Evolutionary conservation across 306 rosid species (phyloP), one percentile per base, ranked within the genome.

Genomic region (Lupinus albus): DNA sequence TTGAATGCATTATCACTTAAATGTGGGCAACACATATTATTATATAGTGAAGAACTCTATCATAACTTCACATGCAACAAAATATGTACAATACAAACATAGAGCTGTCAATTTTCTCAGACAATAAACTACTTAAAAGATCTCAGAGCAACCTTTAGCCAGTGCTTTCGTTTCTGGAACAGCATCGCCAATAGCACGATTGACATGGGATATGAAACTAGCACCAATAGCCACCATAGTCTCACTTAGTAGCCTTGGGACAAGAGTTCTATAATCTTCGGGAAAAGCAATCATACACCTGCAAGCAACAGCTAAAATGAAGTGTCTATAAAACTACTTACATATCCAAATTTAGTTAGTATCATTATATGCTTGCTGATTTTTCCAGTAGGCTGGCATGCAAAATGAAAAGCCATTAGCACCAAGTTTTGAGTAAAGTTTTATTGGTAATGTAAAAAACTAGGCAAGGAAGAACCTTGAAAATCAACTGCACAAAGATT

Each of bases 231-330:
- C 84, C 48, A 80, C 72, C 99, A 94, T 86, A 21, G 83, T 88
- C 87, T 94, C 99, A 71, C 84, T 74, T 46, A 94, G 80, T 53
- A 94, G 85, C 83, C 83, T 94, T 17, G 99, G 97, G 21, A 94
- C 95, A 18, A 94, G 89, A 76, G 68, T 72, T 73, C 78, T 90
- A 71, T 90, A 94, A 62, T 94, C 96, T 44, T 90, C 96, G 0
- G 97, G 96, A 78, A 94, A 94, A 56, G 97, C 97, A 82, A 86
- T 46, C 85, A 68, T 82, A 66, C 97, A 94, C 99, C 99, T 90
- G 85, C 73, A 81, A 46, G 71, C 51, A 74, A 76, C 60, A 78
- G 47, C 47, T 38, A 20, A 74, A 53, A 71, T 73, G 54, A 64
- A 73, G 14, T 30, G 47, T 12, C 20, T 15, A 60, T 63, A 68